Base-by-base conservation (phyloP, 2,329 filamentous ascomycete genomes). In the Phialophora chinensis region DNA sequence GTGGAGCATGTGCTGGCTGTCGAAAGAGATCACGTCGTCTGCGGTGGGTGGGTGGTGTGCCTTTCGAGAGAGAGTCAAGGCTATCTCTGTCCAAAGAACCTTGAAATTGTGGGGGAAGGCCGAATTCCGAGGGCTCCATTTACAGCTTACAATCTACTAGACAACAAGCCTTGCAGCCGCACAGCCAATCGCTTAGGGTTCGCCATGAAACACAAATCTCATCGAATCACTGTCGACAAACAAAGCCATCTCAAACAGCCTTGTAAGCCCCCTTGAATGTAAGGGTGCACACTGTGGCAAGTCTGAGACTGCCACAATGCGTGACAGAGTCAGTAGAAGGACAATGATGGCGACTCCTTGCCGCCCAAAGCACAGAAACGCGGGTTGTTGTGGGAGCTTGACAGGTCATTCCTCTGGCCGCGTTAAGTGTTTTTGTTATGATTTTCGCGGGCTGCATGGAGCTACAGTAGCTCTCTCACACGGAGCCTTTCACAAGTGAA, bases 371-470 rank as follows among this genome's bases (percentile, higher is more conserved):
- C 49, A 27, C 64, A 67, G 59, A 61, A 11, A 62, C 62, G 60
- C 62, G 60, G 55, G 14, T 62, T 44, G 47, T 60, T 56, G 47
- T 42, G 29, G 23, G 23, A n/a, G 49, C 49, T 52, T 27, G 49
- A 42, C 38, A 29, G 65, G 65, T 64, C 68, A 50, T 20, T 12
- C 4, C 17, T n/a, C n/a, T 27, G 68, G 66, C 68, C 68, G 68
- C 66, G 68, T 70, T 66, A 65, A 70, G 68, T 70, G 68, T 44
- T 59, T 64, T 67, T 69, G 65, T 68, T 67, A 58, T 67, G 67
- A 56, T 64, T 42, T 25, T 38, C 47, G n/a, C 4, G 29, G 27
- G 3, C 53, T 35, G 50, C 38, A 64, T 55, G 54, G 25, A 44
- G 42, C 53, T 59, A 11, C 17, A 29, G n/a, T 1, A 55, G 53